Base-by-base conservation (phyloP, 805 yeast genomes). In the Cyberlindnera xishuangbannaensis region DNA sequence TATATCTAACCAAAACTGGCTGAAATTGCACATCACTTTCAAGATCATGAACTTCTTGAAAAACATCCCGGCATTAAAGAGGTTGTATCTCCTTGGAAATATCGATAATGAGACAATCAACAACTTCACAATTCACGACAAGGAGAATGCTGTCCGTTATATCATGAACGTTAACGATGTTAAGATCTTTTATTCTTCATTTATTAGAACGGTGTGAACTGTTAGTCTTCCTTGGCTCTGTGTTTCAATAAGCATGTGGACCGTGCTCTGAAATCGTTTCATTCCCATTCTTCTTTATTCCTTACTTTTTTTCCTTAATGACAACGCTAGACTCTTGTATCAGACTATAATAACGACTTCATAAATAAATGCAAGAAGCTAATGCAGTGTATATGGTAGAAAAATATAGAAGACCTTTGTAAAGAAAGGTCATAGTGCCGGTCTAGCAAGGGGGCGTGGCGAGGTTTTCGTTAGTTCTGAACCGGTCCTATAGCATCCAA, bases 121-220 rank as follows among this genome's bases (percentile, higher is more conserved):
- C 39, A 44, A 50, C 33, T 51, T 56, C 33, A 50, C 58, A 1
- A 37, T 43, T 6, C 35, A 45, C 15, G 60, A 55, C 30, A 16
- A 45, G 25, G 51, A 55, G 19, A 57, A 55, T 28, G 52, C 41
- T 28, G 28, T 48, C 18, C 33, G 51, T 24, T 37, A 53, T 31
- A 41, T 52, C 39, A 34, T 58, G 49, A 34, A 44, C 37, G 45
- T 50, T 3, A 51, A 53, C 34, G 48, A 56, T 29, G 62, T 57
- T 8, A 58, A 58, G 37, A 50, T 58, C 8, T 55, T 58, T 22
- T 56, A 58, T 31, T 56, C 61, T 1, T 53, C 59, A 7, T 58
- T 58, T 37, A 40, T 57, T 24, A 19, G 11, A 19, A 19, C 22
- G 11, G 31, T 34, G n/a, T 30, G 12, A 12, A 13, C 9, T 6